Evolutionary conservation across 164 flowering plant species (phyloP), one percentile per base, ranked within the genome.

Genomic region (Umbilicus rupestris): DNA sequence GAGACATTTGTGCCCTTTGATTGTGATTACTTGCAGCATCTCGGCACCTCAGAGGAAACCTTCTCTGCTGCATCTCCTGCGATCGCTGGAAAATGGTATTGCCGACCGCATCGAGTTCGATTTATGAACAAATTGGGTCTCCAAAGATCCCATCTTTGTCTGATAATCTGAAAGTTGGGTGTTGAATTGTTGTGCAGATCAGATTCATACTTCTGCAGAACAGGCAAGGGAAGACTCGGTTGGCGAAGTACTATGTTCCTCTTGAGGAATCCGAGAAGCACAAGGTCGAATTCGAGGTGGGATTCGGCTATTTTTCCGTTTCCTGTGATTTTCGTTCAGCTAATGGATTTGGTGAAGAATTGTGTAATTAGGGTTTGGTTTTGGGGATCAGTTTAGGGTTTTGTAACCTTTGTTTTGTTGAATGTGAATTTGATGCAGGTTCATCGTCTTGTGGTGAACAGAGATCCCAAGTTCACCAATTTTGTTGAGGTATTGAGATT

Each of bases 221-320:
- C 78, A 76, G 97, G 76, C 99, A 94, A 73, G 99, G 97, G 7
- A 94, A 91, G 87, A 91, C 97, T 39, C 95, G 96, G 28, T 80
- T 91, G 7, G 99, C 99, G 39, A 95, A 95, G 78, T 92, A 95
- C 66, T 92, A 95, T 72, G 85, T 95, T 71, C 97, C 99, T 60
- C 84, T 95, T 39, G 97, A 94, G 77, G 97, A 94, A 66, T 85
- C 97, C 31, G 97, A 94, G 94, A 91, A 94, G 79, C 97, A 95
- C 82, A 92, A 86, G 74, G 97, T 95, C 72, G 97, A 95, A 77
- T 95, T 86, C 81, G 97, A 93, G 97, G 98, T 93, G 57, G 3
- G 55, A 8, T 67, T 15, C 55, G 26, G 22, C 7, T 49, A 39
- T 1, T 50, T 52, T 17, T 3, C 70, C 37, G 7, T 35, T 35